Evolutionary conservation across 2,329 filamentous ascomycete species (phyloP).

Genomic region (Helminthosporium solani): DNA sequence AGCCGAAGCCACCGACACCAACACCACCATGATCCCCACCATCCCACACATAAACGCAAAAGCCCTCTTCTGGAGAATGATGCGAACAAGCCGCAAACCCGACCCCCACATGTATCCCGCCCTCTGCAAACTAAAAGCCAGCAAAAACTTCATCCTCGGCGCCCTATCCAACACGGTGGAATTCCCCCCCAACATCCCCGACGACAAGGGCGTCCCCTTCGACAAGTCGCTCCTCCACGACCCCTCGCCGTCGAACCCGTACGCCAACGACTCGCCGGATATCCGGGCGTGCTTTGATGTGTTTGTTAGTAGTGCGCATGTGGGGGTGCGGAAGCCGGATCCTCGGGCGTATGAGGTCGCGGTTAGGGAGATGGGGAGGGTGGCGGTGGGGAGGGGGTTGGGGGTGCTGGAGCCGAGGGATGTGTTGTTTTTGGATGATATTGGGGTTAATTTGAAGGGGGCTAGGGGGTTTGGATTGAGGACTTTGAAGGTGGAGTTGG

Average conservation of each 20-base stretch:
- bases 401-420: slow-evolving; percentile 62
- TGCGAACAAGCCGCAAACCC: slow-evolving; percentile 67
- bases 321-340: slow-evolving; percentile 86
- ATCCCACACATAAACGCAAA: slow-evolving; percentile 71
- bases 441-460: slow-evolving; percentile 87
- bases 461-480: slow-evolving; percentile 72
- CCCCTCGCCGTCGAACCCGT: slow-evolving; percentile 17
- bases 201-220: slow-evolving; percentile 53
- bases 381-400: slow-evolving; percentile 57
- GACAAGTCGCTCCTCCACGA: slow-evolving; percentile 37
- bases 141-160: slow-evolving; percentile 54
- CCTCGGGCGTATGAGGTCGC: slow-evolving; percentile 76
- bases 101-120: slow-evolving; percentile 91
- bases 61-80: slow-evolving; percentile 88
- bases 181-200: slow-evolving; percentile 73
- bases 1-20: slow-evolving; percentile 25
- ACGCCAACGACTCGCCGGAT: slow-evolving; percentile 44
- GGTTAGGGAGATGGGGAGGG: slow-evolving; percentile 64
- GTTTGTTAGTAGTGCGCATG: slow-evolving; percentile 82
- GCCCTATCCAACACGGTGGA: slow-evolving; percentile 89
- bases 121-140: slow-evolving; percentile 63
- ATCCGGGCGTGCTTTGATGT: slow-evolving; percentile 75
- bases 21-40: slow-evolving; percentile 49
- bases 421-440: slow-evolving; percentile 87
- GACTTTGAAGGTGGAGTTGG: slow-evolving; percentile 83